phyloP scores from a whole-genome alignment of 306 rosid genomes.

The Lathyrus tuberosus region DNA sequence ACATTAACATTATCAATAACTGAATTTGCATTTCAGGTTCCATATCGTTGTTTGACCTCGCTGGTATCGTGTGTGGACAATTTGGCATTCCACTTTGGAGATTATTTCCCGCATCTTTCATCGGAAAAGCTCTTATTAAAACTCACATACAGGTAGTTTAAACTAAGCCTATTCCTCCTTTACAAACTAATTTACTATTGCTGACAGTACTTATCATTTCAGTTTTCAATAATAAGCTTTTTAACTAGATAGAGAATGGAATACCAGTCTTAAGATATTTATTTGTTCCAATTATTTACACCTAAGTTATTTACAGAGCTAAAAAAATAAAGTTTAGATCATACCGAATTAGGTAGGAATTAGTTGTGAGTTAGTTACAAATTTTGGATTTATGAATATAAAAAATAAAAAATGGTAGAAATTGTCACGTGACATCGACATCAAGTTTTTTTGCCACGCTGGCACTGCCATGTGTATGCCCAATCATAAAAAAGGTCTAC shows the following conservation, averaged over 20 bases:
- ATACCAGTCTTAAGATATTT: too few species aligned
- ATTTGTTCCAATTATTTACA: too few species aligned
- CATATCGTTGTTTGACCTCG: conserved; percentile 98
- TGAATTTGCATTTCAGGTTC: conserved; percentile 65
- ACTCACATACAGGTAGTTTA: conserved; percentile 89
- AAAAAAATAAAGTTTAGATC: too few species aligned
- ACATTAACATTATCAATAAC: conserved; percentile 28
- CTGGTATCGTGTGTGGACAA: conserved; percentile 99
- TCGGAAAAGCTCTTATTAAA: conserved; percentile 93
- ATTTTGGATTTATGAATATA: too few species aligned
- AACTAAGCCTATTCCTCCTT: conserved; percentile 14
- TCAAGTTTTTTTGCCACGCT: too few species aligned
- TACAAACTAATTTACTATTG: conserved; percentile 25
- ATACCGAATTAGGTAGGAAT: too few species aligned
- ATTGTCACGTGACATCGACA: too few species aligned
- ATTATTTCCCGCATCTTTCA: conserved; percentile 80
- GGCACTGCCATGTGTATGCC: too few species aligned
- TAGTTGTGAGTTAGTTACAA: too few species aligned
- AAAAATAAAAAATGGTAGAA: too few species aligned
- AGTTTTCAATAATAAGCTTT: conserved; percentile 96
- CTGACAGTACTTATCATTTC: conserved; percentile 86
- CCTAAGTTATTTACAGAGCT: too few species aligned
- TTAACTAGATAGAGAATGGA: conserved; percentile 92
- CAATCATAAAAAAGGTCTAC: too few species aligned
- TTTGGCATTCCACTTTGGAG: conserved; percentile 91